Evolutionary conservation across 73 alveolate species (phyloP).

Genomic region (Tetrahymena malaccensis): DNA sequence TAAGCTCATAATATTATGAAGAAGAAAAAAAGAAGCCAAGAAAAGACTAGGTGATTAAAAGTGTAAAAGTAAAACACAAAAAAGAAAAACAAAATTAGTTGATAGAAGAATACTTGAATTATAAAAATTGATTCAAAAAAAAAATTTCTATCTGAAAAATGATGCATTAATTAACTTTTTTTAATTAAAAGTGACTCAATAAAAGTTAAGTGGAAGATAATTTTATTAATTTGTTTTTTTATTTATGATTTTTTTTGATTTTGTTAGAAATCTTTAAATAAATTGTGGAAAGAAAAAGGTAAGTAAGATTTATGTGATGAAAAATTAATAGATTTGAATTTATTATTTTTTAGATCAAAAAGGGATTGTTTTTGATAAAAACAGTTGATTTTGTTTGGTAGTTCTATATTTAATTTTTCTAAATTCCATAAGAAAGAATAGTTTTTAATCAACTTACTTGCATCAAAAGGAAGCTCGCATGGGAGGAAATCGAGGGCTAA

Average conservation of each 20-base stretch:
- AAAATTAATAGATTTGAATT: not conserved
- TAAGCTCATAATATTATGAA: not conserved
- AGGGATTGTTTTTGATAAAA: not conserved
- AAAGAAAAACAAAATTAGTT: not conserved
- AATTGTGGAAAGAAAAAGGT: not conserved
- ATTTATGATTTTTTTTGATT: not conserved
- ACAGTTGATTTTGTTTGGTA: not conserved
- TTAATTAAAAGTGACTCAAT: not conserved
- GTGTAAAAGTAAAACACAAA: no score
- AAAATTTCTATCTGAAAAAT: not conserved
- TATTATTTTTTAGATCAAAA: not conserved
- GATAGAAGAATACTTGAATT: not conserved
- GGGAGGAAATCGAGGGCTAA: slow-evolving; percentile 83
- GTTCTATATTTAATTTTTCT: not conserved
- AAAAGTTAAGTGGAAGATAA: not conserved
- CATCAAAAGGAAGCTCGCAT: slow-evolving; percentile 81
- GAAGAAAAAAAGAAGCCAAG: not conserved
- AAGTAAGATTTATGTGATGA: not conserved
- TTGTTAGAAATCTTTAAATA: not conserved
- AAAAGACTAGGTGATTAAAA: not conserved
- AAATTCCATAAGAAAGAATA: not conserved
- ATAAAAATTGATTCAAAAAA: not conserved
- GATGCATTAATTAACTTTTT: not conserved
- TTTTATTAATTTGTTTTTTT: not conserved
- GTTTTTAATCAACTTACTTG: slow-evolving; percentile 15